phyloP scores from a whole-genome alignment of 1,284 basidiomycete genomes.

The Xerocomus amazonicus region DNA sequence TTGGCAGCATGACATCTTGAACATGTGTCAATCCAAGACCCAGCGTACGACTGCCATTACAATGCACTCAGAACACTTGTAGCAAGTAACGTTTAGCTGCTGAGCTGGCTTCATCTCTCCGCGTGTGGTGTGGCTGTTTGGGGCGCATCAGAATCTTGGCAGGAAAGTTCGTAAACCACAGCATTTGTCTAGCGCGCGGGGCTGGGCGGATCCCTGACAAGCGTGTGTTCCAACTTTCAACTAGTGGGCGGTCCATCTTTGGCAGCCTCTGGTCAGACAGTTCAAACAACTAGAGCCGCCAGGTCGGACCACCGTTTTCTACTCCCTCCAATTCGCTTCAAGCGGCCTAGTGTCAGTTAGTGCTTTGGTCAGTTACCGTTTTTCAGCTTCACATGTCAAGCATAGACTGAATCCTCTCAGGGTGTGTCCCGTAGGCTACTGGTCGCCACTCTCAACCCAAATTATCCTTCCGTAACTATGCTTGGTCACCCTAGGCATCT shows the following conservation, averaged over 20 bases:
- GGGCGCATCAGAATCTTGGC: background rate
- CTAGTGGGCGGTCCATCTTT: slow-evolving; percentile 12
- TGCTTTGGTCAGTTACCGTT: slow-evolving; percentile 11
- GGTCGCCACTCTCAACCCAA: background rate
- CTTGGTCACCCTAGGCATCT: background rate
- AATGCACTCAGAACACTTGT: too few species aligned
- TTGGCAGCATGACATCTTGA: too few species aligned
- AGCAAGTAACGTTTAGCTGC: background rate
- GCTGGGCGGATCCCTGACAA: background rate
- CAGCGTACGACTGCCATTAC: too few species aligned
- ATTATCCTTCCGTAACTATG: slow-evolving; percentile 1
- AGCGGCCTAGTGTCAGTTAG: background rate
- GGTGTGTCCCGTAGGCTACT: background rate
- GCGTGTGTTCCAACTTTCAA: background rate
- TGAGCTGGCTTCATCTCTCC: too few species aligned
- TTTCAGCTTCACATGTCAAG: background rate
- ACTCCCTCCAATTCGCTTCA: background rate
- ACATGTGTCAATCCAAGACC: too few species aligned
- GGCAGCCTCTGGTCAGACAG: background rate
- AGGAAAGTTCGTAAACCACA: background rate
- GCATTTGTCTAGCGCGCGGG: background rate
- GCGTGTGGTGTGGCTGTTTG: background rate
- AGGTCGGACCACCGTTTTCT: background rate
- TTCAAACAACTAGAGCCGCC: background rate
- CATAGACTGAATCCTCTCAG: background rate